Evolutionary conservation across 2,329 filamentous ascomycete species (phyloP), one percentile per base, ranked within the genome.

Genomic region (Coniella vitis): DNA sequence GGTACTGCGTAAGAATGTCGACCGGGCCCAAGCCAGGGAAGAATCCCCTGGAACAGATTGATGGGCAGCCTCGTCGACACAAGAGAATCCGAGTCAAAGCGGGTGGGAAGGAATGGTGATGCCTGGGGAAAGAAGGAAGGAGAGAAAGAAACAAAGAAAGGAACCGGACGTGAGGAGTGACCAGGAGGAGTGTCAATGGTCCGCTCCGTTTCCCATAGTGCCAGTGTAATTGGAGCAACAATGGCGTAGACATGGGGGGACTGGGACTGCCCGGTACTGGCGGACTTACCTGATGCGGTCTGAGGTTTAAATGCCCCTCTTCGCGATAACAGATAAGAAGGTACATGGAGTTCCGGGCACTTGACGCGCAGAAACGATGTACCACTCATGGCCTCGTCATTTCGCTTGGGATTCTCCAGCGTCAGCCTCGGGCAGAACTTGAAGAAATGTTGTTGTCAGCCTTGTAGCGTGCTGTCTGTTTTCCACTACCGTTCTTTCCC

Each of bases 301-400:
- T 16, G 34, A 20, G 32, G 32, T 37, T 19, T 14, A 42, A 16
- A 2, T 45, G 42, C 42, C 42, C 42, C 42, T 45, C 42, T 37
- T 31, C 37, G 14, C 42, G 42, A 45, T 45, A 45, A 37, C 32
- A 21, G 42, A 45, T 45, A 45, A 41, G 20, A 31, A 14, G 34
- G 14, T 45, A 45, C 42, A 22, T 19, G 7, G 3, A 3, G 14
- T 17, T 2, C 0, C 32, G 29, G n/a, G 19, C 34, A 25, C 7
- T 12, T 45, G n/a, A 2, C 10, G 20, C 25, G 12, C 16, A 5
- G 12, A 7, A 13, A 8, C 5, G 25, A n/a, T n/a, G 42, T 45
- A 37, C 17, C 13, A 8, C 31, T 37, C 14, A 4, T n/a, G n/a
- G 13, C 13, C 41, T 22, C 16, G 32, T 22, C 38, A 22, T 25